Conservation (phyloP, 2,329 filamentous ascomycete genomes). For the Fusarium camptoceras region DNA sequence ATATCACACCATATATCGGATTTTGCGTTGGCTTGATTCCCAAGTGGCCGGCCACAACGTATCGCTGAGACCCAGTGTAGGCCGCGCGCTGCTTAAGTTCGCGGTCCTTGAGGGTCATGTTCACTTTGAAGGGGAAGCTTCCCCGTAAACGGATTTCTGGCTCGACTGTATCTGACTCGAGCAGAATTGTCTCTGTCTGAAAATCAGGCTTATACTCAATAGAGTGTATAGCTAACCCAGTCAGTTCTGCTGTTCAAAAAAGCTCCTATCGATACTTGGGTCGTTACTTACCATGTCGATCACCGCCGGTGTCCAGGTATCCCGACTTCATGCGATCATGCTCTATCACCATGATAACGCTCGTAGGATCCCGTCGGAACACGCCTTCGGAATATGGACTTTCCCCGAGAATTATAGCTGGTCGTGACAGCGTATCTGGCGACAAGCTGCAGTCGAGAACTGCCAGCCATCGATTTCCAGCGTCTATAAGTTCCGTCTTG, state of each 20-base stretch:
- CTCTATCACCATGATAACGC: slow-evolving; percentile 46
- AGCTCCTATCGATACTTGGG: neutral
- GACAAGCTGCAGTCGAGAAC: slow-evolving; percentile 48
- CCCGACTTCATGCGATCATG: slow-evolving; percentile 41
- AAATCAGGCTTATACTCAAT: slow-evolving; percentile 46
- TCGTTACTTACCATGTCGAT: slow-evolving; percentile 26
- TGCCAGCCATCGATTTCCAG: slow-evolving; percentile 41
- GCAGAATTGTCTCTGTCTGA: slow-evolving; percentile 43
- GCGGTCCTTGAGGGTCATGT: slow-evolving; percentile 36
- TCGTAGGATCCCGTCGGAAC: slow-evolving; percentile 40
- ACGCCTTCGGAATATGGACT: slow-evolving; percentile 36
- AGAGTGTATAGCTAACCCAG: slow-evolving; percentile 37
- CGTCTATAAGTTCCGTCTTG: slow-evolving; percentile 40
- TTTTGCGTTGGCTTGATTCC: slow-evolving; percentile 42
- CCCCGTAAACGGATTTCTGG: slow-evolving; percentile 38
- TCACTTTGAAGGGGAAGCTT: slow-evolving; percentile 46
- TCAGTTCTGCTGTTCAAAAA: slow-evolving; percentile 12
- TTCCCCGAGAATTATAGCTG: slow-evolving; percentile 43
- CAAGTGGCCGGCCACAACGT: slow-evolving; percentile 41
- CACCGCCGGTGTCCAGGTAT: slow-evolving; percentile 37
- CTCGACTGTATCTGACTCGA: slow-evolving; percentile 42
- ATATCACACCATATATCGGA: slow-evolving; percentile 44
- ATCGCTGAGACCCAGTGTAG: slow-evolving; percentile 44
- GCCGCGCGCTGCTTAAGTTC: slow-evolving; percentile 43
- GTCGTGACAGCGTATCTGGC: slow-evolving; percentile 43